Base-by-base conservation (phyloP, 2,329 filamentous ascomycete species). In the Cadophora luteo-olivacea region DNA sequence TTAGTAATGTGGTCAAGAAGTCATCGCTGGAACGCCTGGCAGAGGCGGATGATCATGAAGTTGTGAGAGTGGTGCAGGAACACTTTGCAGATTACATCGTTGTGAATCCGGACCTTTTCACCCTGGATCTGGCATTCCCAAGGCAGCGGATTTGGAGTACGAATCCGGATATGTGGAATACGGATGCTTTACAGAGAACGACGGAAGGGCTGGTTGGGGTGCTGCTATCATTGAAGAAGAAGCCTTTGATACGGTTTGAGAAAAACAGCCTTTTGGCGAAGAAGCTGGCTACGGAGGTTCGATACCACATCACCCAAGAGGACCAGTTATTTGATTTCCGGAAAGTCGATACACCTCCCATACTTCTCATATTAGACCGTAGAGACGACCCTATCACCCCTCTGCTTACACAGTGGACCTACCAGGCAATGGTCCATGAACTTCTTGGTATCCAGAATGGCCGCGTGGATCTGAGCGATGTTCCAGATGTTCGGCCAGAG, bases 371-470 rank as follows among this genome's bases (percentile, higher is more conserved):
- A 65, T 82, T 99, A 36, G 96, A 99, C 80, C 89, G 96, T 52
- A 88, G 96, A 79, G 94, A 97, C 77, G 96, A 99, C 76, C 95
- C 96, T 0, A 92, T 98, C 62, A 99, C 96, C 3, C 96, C 96
- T 0, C 83, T 99, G 12, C 85, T 99, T 61, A 97, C 94, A 2
- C 96, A 99, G 79, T 99, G 96, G 96, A 99, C 96, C 32, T 99
- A 99, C 77, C 96, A 99, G 81, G 96, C 96, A n/a, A 99, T 99
- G 94, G 96, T 99, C 0, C 96, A 99, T 78, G 96, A 99, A 77
- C 83, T 98, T 1, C 84, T 99, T 14, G 96, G 96, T 5, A 97
- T 99, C 73, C 88, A 92, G 68, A 98, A 98, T 78, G 96, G 96
- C n/a, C 88, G 95, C 62, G 96, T 99, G 0, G 92, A 97, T 77